Conservation (phyloP, 345 rosid species). For the Rubroshorea leprosula region DNA sequence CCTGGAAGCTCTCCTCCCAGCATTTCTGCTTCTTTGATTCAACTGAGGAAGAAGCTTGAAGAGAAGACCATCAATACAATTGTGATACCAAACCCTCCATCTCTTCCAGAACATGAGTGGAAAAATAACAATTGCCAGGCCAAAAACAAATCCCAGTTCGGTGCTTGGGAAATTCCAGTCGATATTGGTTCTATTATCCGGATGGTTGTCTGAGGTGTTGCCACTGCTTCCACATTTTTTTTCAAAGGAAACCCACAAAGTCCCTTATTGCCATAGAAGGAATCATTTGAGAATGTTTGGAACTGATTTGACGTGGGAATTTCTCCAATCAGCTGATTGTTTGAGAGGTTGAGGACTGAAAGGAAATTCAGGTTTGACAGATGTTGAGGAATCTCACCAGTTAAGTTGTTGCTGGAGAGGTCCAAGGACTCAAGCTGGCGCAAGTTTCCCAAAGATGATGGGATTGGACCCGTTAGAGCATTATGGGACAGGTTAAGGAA, state of each 20-base stretch:
- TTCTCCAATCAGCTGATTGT: slow-evolving; percentile 20
- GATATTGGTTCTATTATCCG: no score
- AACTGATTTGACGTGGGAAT: slow-evolving; percentile 27
- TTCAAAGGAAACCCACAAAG: slow-evolving; percentile 24
- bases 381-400: slow-evolving; percentile 20
- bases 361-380: slow-evolving; percentile 27
- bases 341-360: slow-evolving; percentile 30
- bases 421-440: slow-evolving; percentile 28
- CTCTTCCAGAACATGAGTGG: no score
- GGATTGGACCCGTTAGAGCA: slow-evolving; percentile 16
- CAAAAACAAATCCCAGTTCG: no score
- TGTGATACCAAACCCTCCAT: no score
- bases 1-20: no score
- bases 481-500: slow-evolving; percentile 33
- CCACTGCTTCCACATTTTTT: neutral
- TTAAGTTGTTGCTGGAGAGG: slow-evolving; percentile 21
- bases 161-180: no score
- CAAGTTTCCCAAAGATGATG: slow-evolving; percentile 17
- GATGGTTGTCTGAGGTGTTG: fast-evolving
- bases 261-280: slow-evolving; percentile 22
- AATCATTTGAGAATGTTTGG: slow-evolving; percentile 13
- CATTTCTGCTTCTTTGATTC: no score
- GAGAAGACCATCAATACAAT: no score
- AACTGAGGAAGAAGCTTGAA: no score
- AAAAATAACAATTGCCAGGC: no score